phyloP scores from a whole-genome alignment of 208 protist genomes.

The Acanthamoeba culbertsoni region DNA sequence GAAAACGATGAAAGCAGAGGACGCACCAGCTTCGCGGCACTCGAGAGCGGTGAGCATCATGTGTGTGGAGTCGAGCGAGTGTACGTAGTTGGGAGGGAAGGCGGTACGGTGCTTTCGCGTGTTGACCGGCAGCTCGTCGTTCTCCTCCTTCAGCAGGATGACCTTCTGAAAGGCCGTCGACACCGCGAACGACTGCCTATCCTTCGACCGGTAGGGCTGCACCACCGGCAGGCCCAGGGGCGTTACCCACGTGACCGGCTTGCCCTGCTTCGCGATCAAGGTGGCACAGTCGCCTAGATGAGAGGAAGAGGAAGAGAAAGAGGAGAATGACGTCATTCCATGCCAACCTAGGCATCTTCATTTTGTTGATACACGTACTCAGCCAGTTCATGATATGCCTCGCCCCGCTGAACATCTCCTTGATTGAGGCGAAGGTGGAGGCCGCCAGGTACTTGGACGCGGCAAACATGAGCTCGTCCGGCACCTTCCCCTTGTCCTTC shows the following conservation, averaged over 20 bases:
- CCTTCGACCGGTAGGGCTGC: constrained; percentile 92
- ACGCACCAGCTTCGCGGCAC: constrained; percentile 85
- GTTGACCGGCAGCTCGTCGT: constrained; percentile 57
- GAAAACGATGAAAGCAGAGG: not conserved
- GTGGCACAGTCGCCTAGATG: not conserved
- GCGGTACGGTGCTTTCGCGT: constrained; percentile 82
- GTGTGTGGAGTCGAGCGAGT: constrained; percentile 98
- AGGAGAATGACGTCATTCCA: no score
- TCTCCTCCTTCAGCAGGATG: not conserved
- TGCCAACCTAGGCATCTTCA: no score
- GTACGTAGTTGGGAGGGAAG: constrained; percentile 98
- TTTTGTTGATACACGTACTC: no score
- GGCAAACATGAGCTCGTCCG: constrained; percentile 48
- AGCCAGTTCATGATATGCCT: constrained; percentile 78
- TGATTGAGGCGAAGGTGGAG: constrained; percentile 73
- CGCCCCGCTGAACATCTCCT: constrained; percentile 80
- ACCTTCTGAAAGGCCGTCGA: constrained; percentile 56
- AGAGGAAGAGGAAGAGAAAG: no score
- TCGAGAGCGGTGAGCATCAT: constrained; percentile 95
- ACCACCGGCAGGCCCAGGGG: constrained; percentile 95
- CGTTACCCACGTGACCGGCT: constrained; percentile 93
- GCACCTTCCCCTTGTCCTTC: constrained; percentile 35
- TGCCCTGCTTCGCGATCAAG: constrained; percentile 78
- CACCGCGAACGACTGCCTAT: not conserved
- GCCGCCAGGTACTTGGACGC: constrained; percentile 69